These are phyloP conservation scores for Salix arbutifolia DNA, from an alignment of 345 rosid genomes.

Conservation along the genomic window DNA sequence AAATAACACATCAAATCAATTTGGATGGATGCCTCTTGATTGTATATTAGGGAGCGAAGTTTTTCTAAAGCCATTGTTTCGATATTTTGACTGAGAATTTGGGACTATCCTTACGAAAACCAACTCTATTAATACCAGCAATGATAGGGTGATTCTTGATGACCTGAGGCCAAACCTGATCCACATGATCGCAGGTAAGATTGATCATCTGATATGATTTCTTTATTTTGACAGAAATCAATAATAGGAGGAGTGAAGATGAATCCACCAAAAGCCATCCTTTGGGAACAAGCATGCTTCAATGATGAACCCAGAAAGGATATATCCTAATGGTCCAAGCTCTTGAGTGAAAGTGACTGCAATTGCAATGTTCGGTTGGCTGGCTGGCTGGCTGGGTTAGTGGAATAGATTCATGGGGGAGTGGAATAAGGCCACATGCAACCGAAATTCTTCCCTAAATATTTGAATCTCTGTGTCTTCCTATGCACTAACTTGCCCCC, in stretches of 20 bases:
- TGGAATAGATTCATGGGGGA: slow-evolving; percentile 24
- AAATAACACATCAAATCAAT: too few relatives aligned
- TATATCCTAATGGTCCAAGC: slow-evolving; percentile 15
- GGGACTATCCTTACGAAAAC: not conserved
- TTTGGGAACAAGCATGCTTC: slow-evolving; percentile 27
- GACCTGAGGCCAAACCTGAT: not conserved
- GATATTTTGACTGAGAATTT: not conserved
- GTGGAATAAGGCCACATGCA: slow-evolving; percentile 22
- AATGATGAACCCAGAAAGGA: slow-evolving; percentile 12
- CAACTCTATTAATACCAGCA: not conserved
- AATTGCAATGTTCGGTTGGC: not conserved
- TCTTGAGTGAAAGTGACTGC: slow-evolving; percentile 18
- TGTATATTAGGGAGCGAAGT: not conserved
- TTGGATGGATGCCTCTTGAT: not conserved
- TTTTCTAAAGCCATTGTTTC: too few relatives aligned
- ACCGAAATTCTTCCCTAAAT: slow-evolving; percentile 25
- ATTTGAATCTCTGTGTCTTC: slow-evolving; percentile 26
- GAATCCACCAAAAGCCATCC: slow-evolving; percentile 27
- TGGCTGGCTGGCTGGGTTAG: slow-evolving; percentile 16
- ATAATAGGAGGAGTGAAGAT: slow-evolving; percentile 20
- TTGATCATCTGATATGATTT: not conserved
- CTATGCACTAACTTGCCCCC: slow-evolving; percentile 15
- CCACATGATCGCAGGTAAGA: not conserved
- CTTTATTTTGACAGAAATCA: slow-evolving; percentile 1
- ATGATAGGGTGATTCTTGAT: not conserved